Base-by-base conservation (phyloP, 179 eudicot species). In the Gypsophila paniculata region DNA sequence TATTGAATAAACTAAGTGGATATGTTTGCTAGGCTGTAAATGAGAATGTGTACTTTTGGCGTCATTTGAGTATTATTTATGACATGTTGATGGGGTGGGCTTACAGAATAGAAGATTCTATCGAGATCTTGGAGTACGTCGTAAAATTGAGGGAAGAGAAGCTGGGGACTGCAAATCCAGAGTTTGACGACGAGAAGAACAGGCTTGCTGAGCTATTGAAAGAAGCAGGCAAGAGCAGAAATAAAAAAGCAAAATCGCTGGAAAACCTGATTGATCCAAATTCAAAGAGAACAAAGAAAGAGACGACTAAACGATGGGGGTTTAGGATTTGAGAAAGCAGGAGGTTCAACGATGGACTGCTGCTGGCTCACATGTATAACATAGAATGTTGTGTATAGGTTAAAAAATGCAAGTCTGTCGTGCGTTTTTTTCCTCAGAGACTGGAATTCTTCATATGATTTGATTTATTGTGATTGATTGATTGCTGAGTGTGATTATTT, bases 131-230 rank as follows among this genome's bases (percentile, higher is more conserved):
- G 89, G 99, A 94, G 75, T 88, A 90, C 76, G 96, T 94, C 21
- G 86, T 94, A 26, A 94, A 94, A 78, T 78, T 94, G 82, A 86
- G 99, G 73, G 99, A 91, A 83, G 99, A 94, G 86, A 90, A 94
- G 76, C 96, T 94, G 21, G 99, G 99, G 26, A 94, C 99, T 12
- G 97, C 95, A 70, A 94, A 94, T 76, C 90, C 97, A 1, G 97
- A 90, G 73, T 91, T 94, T 54, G 96, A 91, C 5, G 97, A 94
- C 51, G 97, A 91, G 83, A 94, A 91, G 91, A 91, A 80, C 72
- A 87, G 99, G 85, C 86, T 91, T 17, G 87, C 89, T 0, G 97
- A 91, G 82, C 95, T 94, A 49, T 76, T 94, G 81, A 91, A 92
- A 86, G 99, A 91, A 80, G 92, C 97, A 21, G 99, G 99, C 51